These are phyloP conservation scores for Cytospora chrysosperma DNA, from an alignment of 2,329 filamentous ascomycete species.

Conservation along the genomic window DNA sequence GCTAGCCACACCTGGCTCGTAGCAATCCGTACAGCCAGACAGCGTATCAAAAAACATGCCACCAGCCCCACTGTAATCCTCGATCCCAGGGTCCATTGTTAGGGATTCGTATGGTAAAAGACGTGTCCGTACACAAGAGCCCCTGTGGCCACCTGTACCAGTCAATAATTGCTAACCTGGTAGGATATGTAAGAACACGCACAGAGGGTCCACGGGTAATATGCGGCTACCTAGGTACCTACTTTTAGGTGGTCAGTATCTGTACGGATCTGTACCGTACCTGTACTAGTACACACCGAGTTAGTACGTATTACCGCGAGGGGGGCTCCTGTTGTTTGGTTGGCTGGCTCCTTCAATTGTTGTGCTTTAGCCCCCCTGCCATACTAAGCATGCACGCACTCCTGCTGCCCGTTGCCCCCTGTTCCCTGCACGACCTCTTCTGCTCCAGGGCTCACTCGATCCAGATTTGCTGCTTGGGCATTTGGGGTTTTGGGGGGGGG, in stretches of 20 bases:
- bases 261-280: not conserved
- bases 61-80: not conserved
- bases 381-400: conserved; percentile 10
- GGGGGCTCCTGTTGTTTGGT: not conserved
- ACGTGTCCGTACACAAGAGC: not conserved
- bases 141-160: not conserved
- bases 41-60: not conserved
- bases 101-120: not conserved
- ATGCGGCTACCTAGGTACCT: too few relatives aligned
- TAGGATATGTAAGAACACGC: not conserved
- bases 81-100: not conserved
- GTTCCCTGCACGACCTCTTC: conserved; percentile 14
- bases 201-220: not conserved
- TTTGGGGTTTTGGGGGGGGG: too few relatives aligned
- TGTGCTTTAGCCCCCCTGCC: not conserved
- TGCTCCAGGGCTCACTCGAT: conserved; percentile 4
- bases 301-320: not conserved
- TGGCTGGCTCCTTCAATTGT: not conserved
- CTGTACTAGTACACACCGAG: too few relatives aligned
- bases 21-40: too few relatives aligned
- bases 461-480: conserved; percentile 5
- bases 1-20: too few relatives aligned
- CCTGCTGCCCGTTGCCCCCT: conserved; percentile 19
- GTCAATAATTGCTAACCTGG: not conserved
- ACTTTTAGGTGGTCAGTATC: too few relatives aligned